Base-by-base conservation (phyloP, 2,329 filamentous ascomycete genomes). In the Claviceps africana region DNA sequence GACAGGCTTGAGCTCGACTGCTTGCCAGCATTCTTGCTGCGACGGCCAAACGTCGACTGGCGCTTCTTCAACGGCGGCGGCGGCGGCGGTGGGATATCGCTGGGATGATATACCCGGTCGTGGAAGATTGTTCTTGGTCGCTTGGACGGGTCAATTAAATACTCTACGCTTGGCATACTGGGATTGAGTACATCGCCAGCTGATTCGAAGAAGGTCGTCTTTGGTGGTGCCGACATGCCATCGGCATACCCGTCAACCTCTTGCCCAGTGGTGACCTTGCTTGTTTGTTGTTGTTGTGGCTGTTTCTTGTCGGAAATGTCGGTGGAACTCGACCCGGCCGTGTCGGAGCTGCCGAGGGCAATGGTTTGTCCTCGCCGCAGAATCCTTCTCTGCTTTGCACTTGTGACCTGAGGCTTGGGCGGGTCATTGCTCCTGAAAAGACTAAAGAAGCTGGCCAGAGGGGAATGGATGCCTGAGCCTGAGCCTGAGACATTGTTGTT, bases 41-140 rank as follows among this genome's bases (percentile, higher is more conserved):
- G 60, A 40, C 62, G 61, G 6, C 64, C 48, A 11, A 72, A 63
- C 0, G 68, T 60, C 1, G 72, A 66, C 1, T 67, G 60, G 3
- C 75, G 72, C 60, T 73, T 77, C 64, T 82, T 83, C 43, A 81
- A 68, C 0, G 86, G 85, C 9, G 89, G 87, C 0, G 81, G 68
- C 0, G 86, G 85, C 9, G 89, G 87, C 0, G 85, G 81, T 1
- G 93, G 93, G 37, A 98, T 96, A 62, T 98, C 93, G 44, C 85
- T 79, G 0, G 93, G 90, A 61, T 95, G 88, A 64, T 98, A 98
- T 17, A 98, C 80, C 11, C 93, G 84, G 65, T 98, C 93, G 66
- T 98, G 93, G 67, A 97, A 97, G 55, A 98, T 98, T 1, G 91
- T 91, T 47, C 88, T 81, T 0, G 88, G 82, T 17, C 93, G 83